These are phyloP conservation scores for Hura crepitans DNA, from an alignment of 441 rosid species.

Conservation along the genomic window DNA sequence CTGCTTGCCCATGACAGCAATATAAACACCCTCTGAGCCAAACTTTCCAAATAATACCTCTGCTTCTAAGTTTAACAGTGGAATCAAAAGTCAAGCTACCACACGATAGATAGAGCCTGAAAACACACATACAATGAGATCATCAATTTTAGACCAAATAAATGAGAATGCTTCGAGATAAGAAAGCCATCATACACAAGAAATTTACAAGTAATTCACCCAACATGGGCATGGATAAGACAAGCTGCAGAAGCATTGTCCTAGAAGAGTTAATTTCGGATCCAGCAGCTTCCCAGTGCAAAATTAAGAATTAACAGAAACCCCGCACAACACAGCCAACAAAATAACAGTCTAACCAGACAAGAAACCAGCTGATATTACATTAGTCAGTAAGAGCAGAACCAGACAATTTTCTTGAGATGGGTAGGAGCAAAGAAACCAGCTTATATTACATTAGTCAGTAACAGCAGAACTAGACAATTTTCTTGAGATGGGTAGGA, in stretches of 20 bases:
- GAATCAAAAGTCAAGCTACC: constrained; percentile 16
- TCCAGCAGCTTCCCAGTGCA: background rate
- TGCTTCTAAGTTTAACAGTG: background rate
- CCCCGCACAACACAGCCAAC: background rate
- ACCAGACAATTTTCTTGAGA: background rate
- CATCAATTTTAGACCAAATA: background rate
- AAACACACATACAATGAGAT: background rate
- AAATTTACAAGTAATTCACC: background rate
- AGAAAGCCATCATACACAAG: background rate
- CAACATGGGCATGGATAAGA: background rate
- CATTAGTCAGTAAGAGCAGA: background rate
- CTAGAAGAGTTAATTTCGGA: background rate
- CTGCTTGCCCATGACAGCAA: constrained; percentile 37
- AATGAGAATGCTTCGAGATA: constrained; percentile 6
- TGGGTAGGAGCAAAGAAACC: background rate
- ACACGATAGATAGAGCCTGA: constrained; percentile 9
- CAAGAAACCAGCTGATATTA: background rate
- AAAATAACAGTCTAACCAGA: background rate
- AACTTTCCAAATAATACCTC: constrained; percentile 1
- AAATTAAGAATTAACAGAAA: background rate
- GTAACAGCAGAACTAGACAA: background rate
- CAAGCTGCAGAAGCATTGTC: background rate
- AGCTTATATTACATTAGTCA: background rate
- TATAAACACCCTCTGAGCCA: constrained; percentile 6
- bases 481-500: background rate